Percentiles rank a stretch among this genome's conserved stretches.
phyloP scores from a whole-genome alignment of 192 early-diverging fungal genomes.

The Mortierella antarctica region DNA sequence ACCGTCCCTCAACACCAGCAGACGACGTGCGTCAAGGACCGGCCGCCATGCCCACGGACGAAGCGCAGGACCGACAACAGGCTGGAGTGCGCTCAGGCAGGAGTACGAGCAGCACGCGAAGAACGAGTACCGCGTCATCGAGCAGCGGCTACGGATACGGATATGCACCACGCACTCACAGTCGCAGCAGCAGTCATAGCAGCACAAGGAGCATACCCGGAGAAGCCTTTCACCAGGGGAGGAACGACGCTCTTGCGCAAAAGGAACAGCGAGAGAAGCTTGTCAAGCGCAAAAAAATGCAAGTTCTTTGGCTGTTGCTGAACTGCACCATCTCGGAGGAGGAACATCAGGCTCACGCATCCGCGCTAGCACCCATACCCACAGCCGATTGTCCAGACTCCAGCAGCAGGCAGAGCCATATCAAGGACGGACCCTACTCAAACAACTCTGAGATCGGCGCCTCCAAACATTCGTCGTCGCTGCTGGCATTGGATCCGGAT shows the following conservation, averaged over 20 bases:
- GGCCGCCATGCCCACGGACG: background rate
- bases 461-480: background rate
- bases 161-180: constrained; percentile 21
- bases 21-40: background rate
- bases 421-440: background rate
- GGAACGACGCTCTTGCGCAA: constrained; percentile 29
- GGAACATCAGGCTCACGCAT: constrained; percentile 3
- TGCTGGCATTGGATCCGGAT: constrained; percentile 8
- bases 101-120: constrained; percentile 15
- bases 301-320: constrained; percentile 39
- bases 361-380: background rate
- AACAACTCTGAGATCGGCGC: background rate
- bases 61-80: background rate
- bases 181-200: constrained; percentile 51
- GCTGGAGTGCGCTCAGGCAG: background rate
- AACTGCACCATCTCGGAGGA: constrained; percentile 46
- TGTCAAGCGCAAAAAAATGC: constrained; percentile 44
- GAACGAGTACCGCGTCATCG: constrained; percentile 28
- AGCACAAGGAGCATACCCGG: constrained; percentile 37
- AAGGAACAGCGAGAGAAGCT: constrained; percentile 38
- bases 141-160: constrained; percentile 10
- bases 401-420: background rate
- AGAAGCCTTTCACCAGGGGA: constrained; percentile 32
- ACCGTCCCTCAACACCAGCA: background rate
- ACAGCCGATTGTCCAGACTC: no score